phyloP scores from a whole-genome alignment of 2,329 filamentous ascomycete species.

The Claviceps paspali region DNA sequence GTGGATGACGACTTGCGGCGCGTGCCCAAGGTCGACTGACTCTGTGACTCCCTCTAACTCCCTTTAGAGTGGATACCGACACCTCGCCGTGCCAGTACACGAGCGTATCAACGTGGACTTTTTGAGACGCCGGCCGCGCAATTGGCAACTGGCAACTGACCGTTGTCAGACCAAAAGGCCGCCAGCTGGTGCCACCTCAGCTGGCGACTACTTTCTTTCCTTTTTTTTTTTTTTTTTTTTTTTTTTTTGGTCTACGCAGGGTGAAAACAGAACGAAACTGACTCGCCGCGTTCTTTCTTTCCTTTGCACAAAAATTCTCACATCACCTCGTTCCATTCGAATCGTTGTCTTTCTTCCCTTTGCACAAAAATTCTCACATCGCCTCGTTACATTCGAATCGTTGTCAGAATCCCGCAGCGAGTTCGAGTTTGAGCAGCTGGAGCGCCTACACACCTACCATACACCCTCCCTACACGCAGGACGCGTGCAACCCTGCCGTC shows the following conservation, averaged over 20 bases:
- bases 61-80: background rate
- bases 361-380: background rate
- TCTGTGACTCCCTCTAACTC: background rate
- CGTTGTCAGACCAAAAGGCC: background rate
- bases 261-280: background rate
- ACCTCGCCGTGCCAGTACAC: too few relatives aligned
- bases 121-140: background rate
- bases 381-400: background rate
- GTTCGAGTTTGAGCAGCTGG: background rate
- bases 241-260: background rate
- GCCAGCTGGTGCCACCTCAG: constrained; percentile 2
- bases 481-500: too few relatives aligned
- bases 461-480: too few relatives aligned
- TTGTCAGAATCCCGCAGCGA: background rate
- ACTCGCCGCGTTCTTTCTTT: background rate
- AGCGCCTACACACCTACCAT: background rate
- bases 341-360: background rate
- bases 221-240: too few relatives aligned
- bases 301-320: background rate
- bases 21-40: background rate
- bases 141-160: constrained; percentile 1
- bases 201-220: background rate
- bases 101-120: background rate
- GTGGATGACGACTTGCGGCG: too few relatives aligned
- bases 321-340: background rate